Conservation (phyloP, 2,329 filamentous ascomycete species). For the Venturia pyrina region DNA sequence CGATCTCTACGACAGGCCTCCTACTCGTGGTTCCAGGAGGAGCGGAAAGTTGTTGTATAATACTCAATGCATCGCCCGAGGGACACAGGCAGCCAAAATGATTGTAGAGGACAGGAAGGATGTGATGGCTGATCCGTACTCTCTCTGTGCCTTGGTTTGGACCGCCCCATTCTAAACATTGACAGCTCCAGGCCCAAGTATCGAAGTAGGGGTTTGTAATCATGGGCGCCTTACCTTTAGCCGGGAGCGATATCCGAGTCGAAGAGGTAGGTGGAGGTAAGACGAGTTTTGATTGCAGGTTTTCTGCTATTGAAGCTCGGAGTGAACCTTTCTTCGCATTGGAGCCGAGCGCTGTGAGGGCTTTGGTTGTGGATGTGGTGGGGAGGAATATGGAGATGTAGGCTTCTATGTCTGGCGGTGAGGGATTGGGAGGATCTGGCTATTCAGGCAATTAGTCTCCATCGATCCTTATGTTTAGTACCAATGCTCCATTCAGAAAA, state of each 20-base stretch:
- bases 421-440: constrained; percentile 32
- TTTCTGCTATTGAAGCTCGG: constrained; percentile 44
- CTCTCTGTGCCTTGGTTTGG: constrained; percentile 43
- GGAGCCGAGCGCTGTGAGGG: constrained; percentile 51
- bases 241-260: constrained; percentile 22
- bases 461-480: not conserved
- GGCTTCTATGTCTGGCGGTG: constrained; percentile 49
- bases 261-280: constrained; percentile 31
- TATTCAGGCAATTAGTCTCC: constrained; percentile 14
- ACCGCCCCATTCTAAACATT: constrained; percentile 55
- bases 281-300: constrained; percentile 45
- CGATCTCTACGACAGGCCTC: constrained; percentile 53
- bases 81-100: constrained; percentile 68
- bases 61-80: constrained; percentile 53
- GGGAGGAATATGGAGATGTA: constrained; percentile 60
- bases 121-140: constrained; percentile 51
- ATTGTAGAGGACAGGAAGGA: constrained; percentile 65
- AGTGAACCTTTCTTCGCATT: constrained; percentile 59
- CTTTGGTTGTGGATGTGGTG: constrained; percentile 47
- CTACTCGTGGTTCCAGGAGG: constrained; percentile 22
- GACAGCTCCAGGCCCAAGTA: constrained; percentile 57
- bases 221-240: constrained; percentile 25
- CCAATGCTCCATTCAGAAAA: not conserved
- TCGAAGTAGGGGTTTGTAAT: constrained; percentile 58
- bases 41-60: constrained; percentile 44